Evolutionary conservation across 805 yeast species (phyloP).

Genomic region (Schwanniomyces polymorphus): DNA sequence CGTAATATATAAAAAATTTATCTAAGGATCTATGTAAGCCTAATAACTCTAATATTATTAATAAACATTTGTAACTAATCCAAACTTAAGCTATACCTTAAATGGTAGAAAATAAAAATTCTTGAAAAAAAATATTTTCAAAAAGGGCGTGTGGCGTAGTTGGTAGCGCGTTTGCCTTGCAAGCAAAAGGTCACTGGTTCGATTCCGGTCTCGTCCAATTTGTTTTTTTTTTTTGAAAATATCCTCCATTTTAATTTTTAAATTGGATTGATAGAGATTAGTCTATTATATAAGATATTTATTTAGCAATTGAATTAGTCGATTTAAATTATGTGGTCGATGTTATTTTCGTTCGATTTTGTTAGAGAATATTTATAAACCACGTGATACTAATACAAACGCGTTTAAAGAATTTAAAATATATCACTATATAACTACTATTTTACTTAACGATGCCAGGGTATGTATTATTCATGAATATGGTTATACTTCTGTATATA

Average conservation of each 20-base stretch:
- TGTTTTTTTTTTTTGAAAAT: conserved; percentile 16
- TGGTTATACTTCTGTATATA: not conserved
- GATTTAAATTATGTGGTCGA: no score
- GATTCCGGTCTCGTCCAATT: conserved; percentile 69
- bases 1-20: not conserved
- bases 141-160: conserved; percentile 72
- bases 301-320: no score
- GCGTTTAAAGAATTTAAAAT: not conserved
- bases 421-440: not conserved
- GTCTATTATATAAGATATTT: no score
- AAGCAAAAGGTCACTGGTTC: conserved; percentile 75
- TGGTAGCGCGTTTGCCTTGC: conserved; percentile 80
- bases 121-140: not conserved
- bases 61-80: no score
- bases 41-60: no score
- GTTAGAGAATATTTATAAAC: not conserved
- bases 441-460: conserved; percentile 14
- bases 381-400: conserved; percentile 4
- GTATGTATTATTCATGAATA: conserved; percentile 11
- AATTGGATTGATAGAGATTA: no score
- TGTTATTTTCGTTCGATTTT: not conserved
- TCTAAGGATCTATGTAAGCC: no score
- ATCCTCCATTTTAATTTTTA: no score
- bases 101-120: not conserved
- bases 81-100: no score